Percentiles rank a stretch among this genome's conserved stretches.
Conservation (phyloP, 1,284 basidiomycete species). For the Ganoderma lingzhi region DNA sequence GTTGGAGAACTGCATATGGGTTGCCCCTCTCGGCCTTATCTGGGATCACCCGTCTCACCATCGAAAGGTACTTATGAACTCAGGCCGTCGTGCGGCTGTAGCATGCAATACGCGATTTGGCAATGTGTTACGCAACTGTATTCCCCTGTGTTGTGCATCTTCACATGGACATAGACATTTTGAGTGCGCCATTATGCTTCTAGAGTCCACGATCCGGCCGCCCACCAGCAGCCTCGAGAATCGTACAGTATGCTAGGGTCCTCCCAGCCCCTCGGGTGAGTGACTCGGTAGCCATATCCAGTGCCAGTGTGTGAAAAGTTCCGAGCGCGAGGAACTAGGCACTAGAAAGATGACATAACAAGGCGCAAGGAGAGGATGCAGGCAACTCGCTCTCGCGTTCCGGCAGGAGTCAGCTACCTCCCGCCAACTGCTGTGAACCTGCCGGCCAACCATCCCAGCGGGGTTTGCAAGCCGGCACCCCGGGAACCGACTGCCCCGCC, state of each 20-base stretch:
- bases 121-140: not conserved
- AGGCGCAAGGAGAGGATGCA: constrained; percentile 6
- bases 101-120: constrained; percentile 1
- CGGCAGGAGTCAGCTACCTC: constrained; percentile 44
- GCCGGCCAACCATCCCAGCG: constrained; percentile 82
- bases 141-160: not conserved
- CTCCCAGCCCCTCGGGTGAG: constrained; percentile 18
- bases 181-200: constrained; percentile 8
- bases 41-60: not conserved
- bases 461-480: constrained; percentile 68
- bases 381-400: constrained; percentile 12
- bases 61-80: constrained; percentile 2
- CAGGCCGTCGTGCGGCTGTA: constrained; percentile 3
- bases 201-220: constrained; percentile 8
- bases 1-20: not conserved
- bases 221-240: constrained; percentile 7
- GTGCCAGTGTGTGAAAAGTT: constrained; percentile 24
- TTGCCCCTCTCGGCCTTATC: not conserved
- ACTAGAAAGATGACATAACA: constrained; percentile 5
- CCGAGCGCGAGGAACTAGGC: constrained; percentile 21
- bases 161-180: constrained; percentile 10
- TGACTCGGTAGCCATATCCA: constrained; percentile 18
- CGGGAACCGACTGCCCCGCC: constrained; percentile 65
- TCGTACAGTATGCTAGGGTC: not conserved
- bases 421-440: constrained; percentile 70